phyloP scores from a whole-genome alignment of 1,139 yeast genomes.

The Scheffersomyces quercinus region DNA sequence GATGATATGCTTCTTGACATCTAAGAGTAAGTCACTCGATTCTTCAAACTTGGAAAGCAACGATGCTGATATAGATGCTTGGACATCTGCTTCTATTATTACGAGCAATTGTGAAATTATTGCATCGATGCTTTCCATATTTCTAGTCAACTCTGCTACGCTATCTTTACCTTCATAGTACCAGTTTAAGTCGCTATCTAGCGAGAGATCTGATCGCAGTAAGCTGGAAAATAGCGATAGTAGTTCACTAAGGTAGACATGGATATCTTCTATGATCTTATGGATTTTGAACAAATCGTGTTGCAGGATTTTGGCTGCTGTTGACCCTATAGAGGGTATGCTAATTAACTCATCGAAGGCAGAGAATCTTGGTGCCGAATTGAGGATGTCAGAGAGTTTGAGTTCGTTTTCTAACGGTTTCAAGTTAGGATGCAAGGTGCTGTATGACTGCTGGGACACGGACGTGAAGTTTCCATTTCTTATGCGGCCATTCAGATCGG shows the following conservation, averaged over 20 bases:
- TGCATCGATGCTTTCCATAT: conserved; percentile 48
- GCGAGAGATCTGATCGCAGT: conserved; percentile 6
- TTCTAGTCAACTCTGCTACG: conserved; percentile 37
- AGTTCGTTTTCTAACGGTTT: too few relatives aligned
- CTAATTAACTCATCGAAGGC: conserved; percentile 33
- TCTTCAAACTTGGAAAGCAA: conserved; percentile 30
- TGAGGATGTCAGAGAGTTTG: conserved; percentile 17
- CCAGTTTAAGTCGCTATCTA: conserved; percentile 37
- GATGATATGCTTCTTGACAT: conserved; percentile 38
- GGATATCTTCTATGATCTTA: conserved; percentile 34
- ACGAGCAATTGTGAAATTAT: conserved; percentile 41
- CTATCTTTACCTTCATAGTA: conserved; percentile 48
- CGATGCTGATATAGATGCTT: conserved; percentile 16
- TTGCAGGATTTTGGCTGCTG: conserved; percentile 20
- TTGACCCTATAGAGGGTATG: conserved; percentile 15
- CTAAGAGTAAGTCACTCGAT: conserved; percentile 40
- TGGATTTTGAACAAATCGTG: conserved; percentile 34
- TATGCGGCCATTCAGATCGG: too few relatives aligned
- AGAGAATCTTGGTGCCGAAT: conserved; percentile 28
- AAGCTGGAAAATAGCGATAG: conserved; percentile 14
- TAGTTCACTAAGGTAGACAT: conserved; percentile 25
- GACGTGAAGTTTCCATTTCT: too few relatives aligned
- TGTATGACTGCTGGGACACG: too few relatives aligned
- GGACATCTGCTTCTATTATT: conserved; percentile 28
- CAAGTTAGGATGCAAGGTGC: too few relatives aligned